A percentile compares a stretch with the other conserved stretches of the same genome.
Evolutionary conservation across 2,329 filamentous ascomycete genomes (phyloP).

Genomic region (Pseudovirgaria hyperparasitica): DNA sequence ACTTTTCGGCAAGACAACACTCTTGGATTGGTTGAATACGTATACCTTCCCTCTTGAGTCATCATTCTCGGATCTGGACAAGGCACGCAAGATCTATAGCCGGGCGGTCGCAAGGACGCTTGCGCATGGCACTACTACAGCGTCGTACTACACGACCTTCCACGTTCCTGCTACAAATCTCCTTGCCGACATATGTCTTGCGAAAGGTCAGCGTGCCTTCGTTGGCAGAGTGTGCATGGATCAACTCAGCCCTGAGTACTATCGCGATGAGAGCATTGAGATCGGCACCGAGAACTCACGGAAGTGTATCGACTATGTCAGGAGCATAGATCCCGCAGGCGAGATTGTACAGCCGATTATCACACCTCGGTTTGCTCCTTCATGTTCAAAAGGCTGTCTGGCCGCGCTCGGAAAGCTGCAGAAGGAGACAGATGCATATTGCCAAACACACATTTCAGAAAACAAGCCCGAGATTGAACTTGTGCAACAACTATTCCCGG

Average conservation of each 20-base stretch:
- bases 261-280: constrained; percentile 58
- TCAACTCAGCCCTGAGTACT: constrained; percentile 56
- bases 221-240: constrained; percentile 92
- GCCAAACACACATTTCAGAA: constrained; percentile 87
- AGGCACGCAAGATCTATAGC: constrained; percentile 60
- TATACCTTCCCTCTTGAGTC: constrained; percentile 93
- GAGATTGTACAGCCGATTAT: constrained; percentile 65
- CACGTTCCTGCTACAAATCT: constrained; percentile 83
- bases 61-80: constrained; percentile 50
- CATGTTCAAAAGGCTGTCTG: constrained; percentile 44
- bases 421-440: constrained; percentile 46
- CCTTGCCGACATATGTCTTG: constrained; percentile 71
- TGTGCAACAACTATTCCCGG: constrained; percentile 58
- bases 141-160: constrained; percentile 87
- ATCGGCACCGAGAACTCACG: constrained; percentile 41
- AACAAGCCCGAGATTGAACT: constrained; percentile 62
- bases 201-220: constrained; percentile 73
- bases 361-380: constrained; percentile 53
- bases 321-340: constrained; percentile 49
- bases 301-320: constrained; percentile 44
- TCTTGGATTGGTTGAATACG: constrained; percentile 83
- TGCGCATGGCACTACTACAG: constrained; percentile 82
- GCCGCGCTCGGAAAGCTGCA: constrained; percentile 51
- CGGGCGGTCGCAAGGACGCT: constrained; percentile 70
- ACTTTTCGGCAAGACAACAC: constrained; percentile 84